Base-by-base conservation (phyloP, 2,329 filamentous ascomycete species). In the Ramularia endophylla region DNA sequence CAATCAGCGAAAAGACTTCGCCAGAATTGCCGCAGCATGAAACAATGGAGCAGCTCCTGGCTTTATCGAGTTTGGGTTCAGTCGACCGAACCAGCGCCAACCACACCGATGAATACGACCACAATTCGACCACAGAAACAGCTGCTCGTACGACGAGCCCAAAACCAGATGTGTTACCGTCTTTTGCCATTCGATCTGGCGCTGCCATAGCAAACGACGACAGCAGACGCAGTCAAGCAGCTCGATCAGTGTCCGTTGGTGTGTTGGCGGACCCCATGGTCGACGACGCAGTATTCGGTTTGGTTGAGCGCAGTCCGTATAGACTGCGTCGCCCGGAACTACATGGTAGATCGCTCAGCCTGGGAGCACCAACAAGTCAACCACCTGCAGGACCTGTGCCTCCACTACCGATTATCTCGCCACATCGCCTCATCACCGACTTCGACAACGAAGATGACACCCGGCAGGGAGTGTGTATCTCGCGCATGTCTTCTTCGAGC, bases 301-400 rank as follows among this genome's bases (percentile, higher is more conserved):
- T 41, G 27, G 32, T 17, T 22, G 40, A 44, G 17, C 38, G 27
- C 12, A 30, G 38, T 12, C 35, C 38, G 5, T 36, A 47, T 16
- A 50, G 44, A 27, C 31, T 40, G 19, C 16, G 13, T 20, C 43
- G 56, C 30, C 54, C 52, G 13, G 35, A 36, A 11, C 48, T 54
- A 47, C 56, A 61, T 30, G 40, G 47, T 8, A 53, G 63, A 25
- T 62, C 63, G 1, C 44, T 57, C 15, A 65, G 63, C 41, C 44
- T 64, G 6, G 59, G 62, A 36, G 61, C 54, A 35, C 57, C 53
- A 34, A 43, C 55, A 7, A 65, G 64, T n/a, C 55, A 57, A 30
- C 65, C 63, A 6, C 68, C 68, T 8, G 61, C 63, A 19, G 58
- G 60, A 11, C 65, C 65, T 8, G 55, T 71, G 1, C 69, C 69